Conservation (phyloP, 257 asterid species). For the Petunia axillaris region DNA sequence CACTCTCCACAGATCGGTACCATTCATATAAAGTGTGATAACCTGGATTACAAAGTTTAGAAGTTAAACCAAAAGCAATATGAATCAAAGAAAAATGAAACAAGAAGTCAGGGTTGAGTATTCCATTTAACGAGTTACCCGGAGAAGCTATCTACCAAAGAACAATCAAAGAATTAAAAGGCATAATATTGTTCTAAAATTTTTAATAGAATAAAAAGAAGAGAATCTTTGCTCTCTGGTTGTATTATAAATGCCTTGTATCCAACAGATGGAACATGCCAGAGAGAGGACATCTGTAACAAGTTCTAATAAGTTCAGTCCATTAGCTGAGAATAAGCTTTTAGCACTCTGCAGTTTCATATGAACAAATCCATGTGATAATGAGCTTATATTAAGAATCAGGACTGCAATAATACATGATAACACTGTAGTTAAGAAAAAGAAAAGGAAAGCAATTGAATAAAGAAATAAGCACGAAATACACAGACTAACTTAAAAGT, state of each 20-base stretch:
- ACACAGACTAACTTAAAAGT: neutral
- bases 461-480: no score
- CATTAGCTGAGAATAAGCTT: neutral
- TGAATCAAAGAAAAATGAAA: neutral
- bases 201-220: neutral
- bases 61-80: neutral
- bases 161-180: neutral
- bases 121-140: constrained; percentile 11
- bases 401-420: neutral
- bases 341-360: neutral
- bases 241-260: neutral
- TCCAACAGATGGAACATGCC: neutral
- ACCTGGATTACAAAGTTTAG: constrained; percentile 49
- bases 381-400: neutral
- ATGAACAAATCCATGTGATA: neutral
- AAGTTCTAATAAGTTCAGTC: neutral
- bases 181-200: neutral
- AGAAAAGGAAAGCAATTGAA: no score
- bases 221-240: neutral
- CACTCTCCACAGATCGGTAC: constrained; percentile 85
- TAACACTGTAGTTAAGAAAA: no score
- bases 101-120: neutral
- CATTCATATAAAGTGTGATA: constrained; percentile 92
- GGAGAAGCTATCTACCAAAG: constrained; percentile 4
- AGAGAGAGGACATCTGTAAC: neutral